Conservation (phyloP, 1,284 basidiomycete species). For the Vanrija sp. region DNA sequence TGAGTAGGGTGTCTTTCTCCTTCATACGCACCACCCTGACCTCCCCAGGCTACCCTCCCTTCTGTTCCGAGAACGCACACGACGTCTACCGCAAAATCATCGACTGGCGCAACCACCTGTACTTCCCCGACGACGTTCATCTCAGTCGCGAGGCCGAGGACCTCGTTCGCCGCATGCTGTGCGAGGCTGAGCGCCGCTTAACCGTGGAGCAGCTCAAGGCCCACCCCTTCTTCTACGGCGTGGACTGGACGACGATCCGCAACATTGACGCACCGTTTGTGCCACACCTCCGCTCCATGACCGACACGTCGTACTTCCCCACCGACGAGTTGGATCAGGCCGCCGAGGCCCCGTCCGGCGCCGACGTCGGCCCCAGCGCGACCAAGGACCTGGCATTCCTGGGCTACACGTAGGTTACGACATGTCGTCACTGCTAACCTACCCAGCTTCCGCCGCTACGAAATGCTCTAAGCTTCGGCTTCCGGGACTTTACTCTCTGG, state of each 20-base stretch:
- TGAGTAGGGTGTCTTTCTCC: constrained; percentile 23
- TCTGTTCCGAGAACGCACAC: constrained; percentile 95
- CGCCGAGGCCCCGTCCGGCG: constrained; percentile 57
- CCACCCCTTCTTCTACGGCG: constrained; percentile 95
- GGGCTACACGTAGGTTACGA: constrained; percentile 57
- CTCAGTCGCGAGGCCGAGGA: constrained; percentile 90
- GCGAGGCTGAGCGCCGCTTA: constrained; percentile 72
- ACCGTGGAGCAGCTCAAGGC: constrained; percentile 84
- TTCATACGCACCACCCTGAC: neutral
- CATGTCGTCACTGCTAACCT: neutral
- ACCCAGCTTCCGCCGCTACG: constrained; percentile 45
- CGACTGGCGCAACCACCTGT: constrained; percentile 85
- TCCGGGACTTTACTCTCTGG: neutral
- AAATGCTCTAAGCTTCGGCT: constrained; percentile 35
- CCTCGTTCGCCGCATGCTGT: constrained; percentile 74
- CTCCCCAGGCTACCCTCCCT: constrained; percentile 73
- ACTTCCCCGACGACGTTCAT: constrained; percentile 94
- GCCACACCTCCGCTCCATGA: constrained; percentile 84
- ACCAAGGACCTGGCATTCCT: constrained; percentile 89
- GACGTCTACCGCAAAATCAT: constrained; percentile 99
- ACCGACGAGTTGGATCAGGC: constrained; percentile 90
- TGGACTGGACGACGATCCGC: constrained; percentile 87
- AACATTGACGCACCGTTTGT: constrained; percentile 95
- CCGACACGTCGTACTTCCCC: constrained; percentile 88
- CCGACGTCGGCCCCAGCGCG: constrained; percentile 63